phyloP scores from a whole-genome alignment of 2,329 filamentous ascomycete genomes.

The Neonectria hederae region DNA sequence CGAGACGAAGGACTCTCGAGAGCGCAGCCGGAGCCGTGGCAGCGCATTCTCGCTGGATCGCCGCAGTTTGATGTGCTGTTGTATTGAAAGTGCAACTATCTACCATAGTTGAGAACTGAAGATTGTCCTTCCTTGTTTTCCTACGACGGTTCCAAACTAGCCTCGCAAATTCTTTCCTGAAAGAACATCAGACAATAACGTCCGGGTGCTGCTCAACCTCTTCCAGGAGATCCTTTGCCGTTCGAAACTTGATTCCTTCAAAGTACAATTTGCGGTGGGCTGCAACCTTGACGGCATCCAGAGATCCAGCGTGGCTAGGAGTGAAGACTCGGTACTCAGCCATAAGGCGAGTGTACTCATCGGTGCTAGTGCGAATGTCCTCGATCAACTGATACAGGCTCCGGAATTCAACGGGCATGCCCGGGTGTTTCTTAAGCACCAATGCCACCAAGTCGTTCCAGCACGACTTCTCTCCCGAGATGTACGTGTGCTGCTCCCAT shows the following conservation, averaged over 20 bases:
- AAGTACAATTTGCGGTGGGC: background rate
- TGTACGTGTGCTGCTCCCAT: background rate
- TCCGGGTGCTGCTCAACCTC: background rate
- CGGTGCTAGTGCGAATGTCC: background rate
- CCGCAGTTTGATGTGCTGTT: background rate
- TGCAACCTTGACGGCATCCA: background rate
- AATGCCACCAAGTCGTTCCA: background rate
- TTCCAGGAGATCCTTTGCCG: background rate
- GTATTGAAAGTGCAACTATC: background rate
- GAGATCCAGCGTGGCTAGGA: background rate
- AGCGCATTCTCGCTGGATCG: background rate
- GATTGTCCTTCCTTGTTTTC: background rate
- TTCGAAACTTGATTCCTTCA: background rate
- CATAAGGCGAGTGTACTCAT: background rate
- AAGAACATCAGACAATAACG: background rate
- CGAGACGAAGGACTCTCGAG: background rate
- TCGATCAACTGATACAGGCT: background rate
- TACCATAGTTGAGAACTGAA: background rate
- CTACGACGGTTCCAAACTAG: background rate
- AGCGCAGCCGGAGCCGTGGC: background rate
- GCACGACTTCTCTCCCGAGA: background rate
- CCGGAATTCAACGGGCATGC: background rate
- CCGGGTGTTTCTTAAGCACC: background rate
- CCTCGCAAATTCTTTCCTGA: background rate
- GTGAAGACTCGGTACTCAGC: background rate